Evolutionary conservation across 2,329 filamentous ascomycete species (phyloP), one percentile per base, ranked within the genome.

Genomic region (Pseudocercospora fijiensis): DNA sequence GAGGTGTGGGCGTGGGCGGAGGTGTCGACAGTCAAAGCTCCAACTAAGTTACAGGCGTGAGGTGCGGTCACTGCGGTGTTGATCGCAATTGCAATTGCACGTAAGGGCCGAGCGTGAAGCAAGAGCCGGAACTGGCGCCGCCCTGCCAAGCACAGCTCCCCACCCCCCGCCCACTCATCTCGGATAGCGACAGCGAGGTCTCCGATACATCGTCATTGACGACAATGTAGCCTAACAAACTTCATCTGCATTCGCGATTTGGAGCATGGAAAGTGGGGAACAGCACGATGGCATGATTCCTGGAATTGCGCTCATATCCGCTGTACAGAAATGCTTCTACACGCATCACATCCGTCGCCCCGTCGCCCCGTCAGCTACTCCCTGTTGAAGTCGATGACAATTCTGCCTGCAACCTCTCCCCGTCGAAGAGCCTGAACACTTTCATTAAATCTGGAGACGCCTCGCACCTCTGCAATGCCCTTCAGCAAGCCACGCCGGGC

Each of bases 381-480:
- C 67, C 72, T 75, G 65, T 85, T 83, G 67, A 85, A 85, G 68
- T 84, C 81, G 20, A 85, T 77, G 11, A 85, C 83, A 49, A 83
- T 79, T 18, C 83, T 74, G 1, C 83, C 83, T 7, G 82, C 81
- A 51, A 85, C 78, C 68, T 85, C 76, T 0, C 82, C 83, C 43
- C 75, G 76, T 60, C 76, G 76, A 67, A 85, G 69, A 67, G 81
- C 80, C 69, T 83, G 78, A 22, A 85, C 81, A n/a, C 64, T 66
- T 67, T 85, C 82, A 16, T 83, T 74, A 51, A 85, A 77, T 45
- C 78, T 67, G 33, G 79, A 79, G 65, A 84, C 70, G 0, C 77
- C 76, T 61, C 80, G 77, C 2, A 84, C 79, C 28, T 83, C 83
- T 27, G 78, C 79, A 24, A 85, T 82, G 49, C 78, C 78, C 72